A percentile compares a stretch with the other conserved stretches of the same genome.
phyloP scores from a whole-genome alignment of 225 moss, liverwort and hornwort genomes.

The Bryum argenteum region DNA sequence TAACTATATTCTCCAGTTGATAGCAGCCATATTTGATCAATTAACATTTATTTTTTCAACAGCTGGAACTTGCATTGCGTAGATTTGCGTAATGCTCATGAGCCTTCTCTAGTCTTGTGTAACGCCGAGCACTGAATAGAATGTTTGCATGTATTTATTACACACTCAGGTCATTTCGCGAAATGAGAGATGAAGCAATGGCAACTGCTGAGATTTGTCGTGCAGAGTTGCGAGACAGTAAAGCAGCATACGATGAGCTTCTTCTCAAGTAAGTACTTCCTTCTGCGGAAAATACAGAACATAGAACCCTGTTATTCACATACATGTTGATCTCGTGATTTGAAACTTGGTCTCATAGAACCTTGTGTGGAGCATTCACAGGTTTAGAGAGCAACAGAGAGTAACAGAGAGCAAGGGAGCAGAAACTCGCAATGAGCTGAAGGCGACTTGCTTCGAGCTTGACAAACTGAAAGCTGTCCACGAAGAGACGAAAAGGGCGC shows the following conservation, averaged over 20 bases:
- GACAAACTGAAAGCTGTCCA: conserved; percentile 57
- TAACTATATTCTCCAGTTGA: too few species aligned
- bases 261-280: conserved; percentile 57
- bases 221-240: conserved; percentile 55
- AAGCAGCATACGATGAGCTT: conserved; percentile 64
- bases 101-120: background rate
- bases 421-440: conserved; percentile 50
- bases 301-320: too few species aligned
- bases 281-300: too few species aligned
- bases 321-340: background rate
- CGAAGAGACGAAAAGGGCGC: conserved; percentile 56
- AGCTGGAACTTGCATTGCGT: too few species aligned
- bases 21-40: too few species aligned
- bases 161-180: conserved; percentile 61
- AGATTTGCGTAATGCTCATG: background rate
- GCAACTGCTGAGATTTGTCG: conserved; percentile 55
- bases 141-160: background rate
- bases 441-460: conserved; percentile 59
- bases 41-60: too few species aligned
- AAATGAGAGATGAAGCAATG: conserved; percentile 77
- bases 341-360: background rate
- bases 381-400: conserved; percentile 79
- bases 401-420: conserved; percentile 48
- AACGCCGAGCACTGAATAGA: background rate
- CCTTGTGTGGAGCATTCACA: background rate